Evolutionary conservation across 2,329 filamentous ascomycete species (phyloP), one percentile per base, ranked within the genome.

Genomic region (Sarocladiaceae sp.): DNA sequence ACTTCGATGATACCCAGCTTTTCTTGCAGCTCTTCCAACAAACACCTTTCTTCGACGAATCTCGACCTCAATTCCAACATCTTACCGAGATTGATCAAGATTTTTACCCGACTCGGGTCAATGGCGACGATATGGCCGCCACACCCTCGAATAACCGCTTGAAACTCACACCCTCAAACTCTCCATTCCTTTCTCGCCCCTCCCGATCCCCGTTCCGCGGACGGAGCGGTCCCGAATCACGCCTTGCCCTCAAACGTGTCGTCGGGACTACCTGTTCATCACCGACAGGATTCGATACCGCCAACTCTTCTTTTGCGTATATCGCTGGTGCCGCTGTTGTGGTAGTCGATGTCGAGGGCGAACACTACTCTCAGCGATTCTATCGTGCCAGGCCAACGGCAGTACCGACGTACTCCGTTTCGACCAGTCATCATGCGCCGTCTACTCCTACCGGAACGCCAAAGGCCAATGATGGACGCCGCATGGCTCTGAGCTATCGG

Each of bases 251-350:
- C 56, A 86, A 86, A 66, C 84, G 90, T 57, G 90, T 97, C 53
- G 88, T 97, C 62, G 94, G 94, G 44, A 96, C 92, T 22, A 97
- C 93, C 7, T 93, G 90, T 57, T 82, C 77, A 59, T 88, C 88
- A 4, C 86, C 90, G 36, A 92, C 88, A 64, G 90, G 89, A 56
- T 96, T 99, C 68, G 91, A 95, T 65, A 85, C 82, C 57, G 83
- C 93, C 55, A 76, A 86, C 36, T 82, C 85, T 12, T 86, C 80
- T 49, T 96, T 97, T 69, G 91, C 91, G 52, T 94, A 96, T 66
- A 92, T 91, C 57, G 93, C 94, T 8, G 94, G 94, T 52, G 94
- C 91, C 10, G 90, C 93, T 39, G 93, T 90, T n/a, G 90, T 99
- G 1, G 82, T 97, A 17, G 90, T 92, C 7, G 85, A 88, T 59